A percentile compares a stretch with the other conserved stretches of the same genome.
Conservation (phyloP, 83 land plant genomes). For the Larix sibirica region DNA sequence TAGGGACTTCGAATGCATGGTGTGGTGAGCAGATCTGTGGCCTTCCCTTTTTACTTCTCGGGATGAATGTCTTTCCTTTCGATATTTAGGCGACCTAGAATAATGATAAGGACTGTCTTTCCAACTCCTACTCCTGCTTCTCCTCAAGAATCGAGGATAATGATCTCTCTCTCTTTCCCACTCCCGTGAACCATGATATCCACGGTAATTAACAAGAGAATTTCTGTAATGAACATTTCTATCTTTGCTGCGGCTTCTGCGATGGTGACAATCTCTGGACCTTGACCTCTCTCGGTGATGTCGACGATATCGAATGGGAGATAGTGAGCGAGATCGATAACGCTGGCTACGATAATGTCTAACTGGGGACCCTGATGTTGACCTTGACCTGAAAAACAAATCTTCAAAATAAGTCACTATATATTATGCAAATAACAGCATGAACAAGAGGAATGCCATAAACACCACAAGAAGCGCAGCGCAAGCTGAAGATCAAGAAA, state of each 20-base stretch:
- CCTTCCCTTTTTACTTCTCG: conserved; percentile 30
- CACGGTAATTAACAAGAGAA: conserved; percentile 6
- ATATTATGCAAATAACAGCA: background rate
- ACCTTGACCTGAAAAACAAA: conserved; percentile 32
- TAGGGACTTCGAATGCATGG: background rate
- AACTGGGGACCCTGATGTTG: conserved; percentile 32
- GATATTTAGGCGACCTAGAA: conserved; percentile 46
- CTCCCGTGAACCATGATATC: background rate
- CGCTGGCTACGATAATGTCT: conserved; percentile 29
- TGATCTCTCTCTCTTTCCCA: conserved; percentile 14
- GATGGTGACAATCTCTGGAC: conserved; percentile 20
- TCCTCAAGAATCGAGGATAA: conserved; percentile 8
- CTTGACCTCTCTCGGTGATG: conserved; percentile 52
- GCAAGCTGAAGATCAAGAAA: background rate
- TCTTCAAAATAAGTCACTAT: background rate
- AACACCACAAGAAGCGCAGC: background rate
- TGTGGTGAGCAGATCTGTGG: conserved; percentile 19
- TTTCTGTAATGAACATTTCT: conserved; percentile 12
- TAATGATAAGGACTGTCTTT: too few relatives aligned
- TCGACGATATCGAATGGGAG: conserved; percentile 30
- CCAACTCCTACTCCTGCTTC: conserved; percentile 55
- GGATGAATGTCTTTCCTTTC: conserved; percentile 30
- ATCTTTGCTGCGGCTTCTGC: conserved; percentile 12
- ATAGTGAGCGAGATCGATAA: conserved; percentile 24
- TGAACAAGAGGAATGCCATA: conserved; percentile 18